Percentiles rank a stretch among this genome's conserved stretches.
phyloP scores from a whole-genome alignment of 805 yeast genomes.

The Pichia nanzhaoensis region DNA sequence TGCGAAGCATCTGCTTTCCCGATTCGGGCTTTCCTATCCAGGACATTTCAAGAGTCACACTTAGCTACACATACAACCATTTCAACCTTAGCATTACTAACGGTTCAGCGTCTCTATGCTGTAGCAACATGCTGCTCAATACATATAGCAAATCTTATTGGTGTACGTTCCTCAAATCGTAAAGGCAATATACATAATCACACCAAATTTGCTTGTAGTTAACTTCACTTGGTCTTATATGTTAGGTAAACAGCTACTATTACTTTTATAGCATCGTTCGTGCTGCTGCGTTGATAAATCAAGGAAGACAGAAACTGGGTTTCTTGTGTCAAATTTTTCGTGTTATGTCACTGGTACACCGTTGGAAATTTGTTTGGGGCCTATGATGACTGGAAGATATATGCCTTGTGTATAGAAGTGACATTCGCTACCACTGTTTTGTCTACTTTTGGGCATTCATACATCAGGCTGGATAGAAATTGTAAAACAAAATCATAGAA shows the following conservation, averaged over 20 bases:
- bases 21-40: constrained; percentile 43
- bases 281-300: constrained; percentile 46
- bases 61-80: constrained; percentile 50
- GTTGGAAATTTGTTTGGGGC: constrained; percentile 38
- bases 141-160: constrained; percentile 47
- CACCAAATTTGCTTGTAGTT: constrained; percentile 30
- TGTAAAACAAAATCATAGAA: constrained; percentile 28
- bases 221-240: constrained; percentile 34
- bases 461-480: constrained; percentile 50
- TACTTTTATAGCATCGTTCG: constrained; percentile 42
- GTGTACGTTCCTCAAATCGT: constrained; percentile 35
- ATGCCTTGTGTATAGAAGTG: constrained; percentile 45
- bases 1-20: constrained; percentile 54
- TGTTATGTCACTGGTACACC: constrained; percentile 48
- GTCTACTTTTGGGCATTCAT: constrained; percentile 36
- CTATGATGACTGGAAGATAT: constrained; percentile 33
- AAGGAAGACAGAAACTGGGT: constrained; percentile 49
- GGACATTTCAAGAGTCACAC: constrained; percentile 40
- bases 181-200: constrained; percentile 32
- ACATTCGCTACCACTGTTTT: constrained; percentile 36
- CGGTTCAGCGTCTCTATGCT: constrained; percentile 48
- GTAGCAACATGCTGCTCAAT: constrained; percentile 46
- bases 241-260: too few species aligned
- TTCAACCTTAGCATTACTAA: constrained; percentile 40
- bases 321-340: constrained; percentile 40